A percentile compares a stretch with the other conserved stretches of the same genome.
These are phyloP conservation scores for Colletotrichum neosansevieriae DNA, from an alignment of 2,329 filamentous ascomycete species.

Conservation along the genomic window DNA sequence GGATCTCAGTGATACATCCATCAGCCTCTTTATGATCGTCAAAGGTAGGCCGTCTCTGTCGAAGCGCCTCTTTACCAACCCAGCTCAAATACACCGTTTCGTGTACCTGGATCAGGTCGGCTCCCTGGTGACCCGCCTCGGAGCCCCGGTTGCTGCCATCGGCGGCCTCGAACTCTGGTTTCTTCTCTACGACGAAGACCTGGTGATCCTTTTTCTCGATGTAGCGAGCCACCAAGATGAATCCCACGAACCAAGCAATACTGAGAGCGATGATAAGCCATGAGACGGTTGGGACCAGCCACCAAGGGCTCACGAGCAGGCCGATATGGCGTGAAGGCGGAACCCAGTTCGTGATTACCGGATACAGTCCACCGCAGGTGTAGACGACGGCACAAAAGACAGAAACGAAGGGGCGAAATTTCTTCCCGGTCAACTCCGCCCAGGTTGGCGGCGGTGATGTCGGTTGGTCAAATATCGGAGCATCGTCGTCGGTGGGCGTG, in stretches of 20 bases:
- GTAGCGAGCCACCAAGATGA: slow-evolving; percentile 47
- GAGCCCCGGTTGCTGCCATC: slow-evolving; percentile 33
- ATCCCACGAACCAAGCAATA: slow-evolving; percentile 51
- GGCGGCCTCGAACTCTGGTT: slow-evolving; percentile 50
- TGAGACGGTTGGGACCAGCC: slow-evolving; percentile 47
- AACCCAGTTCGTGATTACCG: slow-evolving; percentile 50
- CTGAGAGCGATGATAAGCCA: slow-evolving; percentile 47
- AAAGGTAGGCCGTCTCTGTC: slow-evolving; percentile 23
- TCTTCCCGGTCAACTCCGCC: slow-evolving; percentile 48
- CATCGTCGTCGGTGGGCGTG: slow-evolving; percentile 35
- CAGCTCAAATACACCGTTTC: slow-evolving; percentile 53
- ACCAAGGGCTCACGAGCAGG: slow-evolving; percentile 44
- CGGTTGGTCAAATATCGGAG: slow-evolving; percentile 27
- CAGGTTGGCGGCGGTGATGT: slow-evolving; percentile 43
- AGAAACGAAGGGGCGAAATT: slow-evolving; percentile 48
- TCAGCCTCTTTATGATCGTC: slow-evolving; percentile 26
- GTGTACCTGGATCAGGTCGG: slow-evolving; percentile 50
- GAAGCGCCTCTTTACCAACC: slow-evolving; percentile 48
- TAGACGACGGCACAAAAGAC: slow-evolving; percentile 49
- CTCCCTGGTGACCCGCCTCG: slow-evolving; percentile 10
- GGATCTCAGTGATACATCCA: slow-evolving; percentile 7
- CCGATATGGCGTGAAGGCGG: slow-evolving; percentile 39
- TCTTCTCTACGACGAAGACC: slow-evolving; percentile 51
- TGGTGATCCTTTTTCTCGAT: slow-evolving; percentile 47
- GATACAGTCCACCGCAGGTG: slow-evolving; percentile 48